Percentiles rank a stretch among this genome's conserved stretches.
Conservation (phyloP, 805 yeast genomes). For the Kluyveromyces starmeri region DNA sequence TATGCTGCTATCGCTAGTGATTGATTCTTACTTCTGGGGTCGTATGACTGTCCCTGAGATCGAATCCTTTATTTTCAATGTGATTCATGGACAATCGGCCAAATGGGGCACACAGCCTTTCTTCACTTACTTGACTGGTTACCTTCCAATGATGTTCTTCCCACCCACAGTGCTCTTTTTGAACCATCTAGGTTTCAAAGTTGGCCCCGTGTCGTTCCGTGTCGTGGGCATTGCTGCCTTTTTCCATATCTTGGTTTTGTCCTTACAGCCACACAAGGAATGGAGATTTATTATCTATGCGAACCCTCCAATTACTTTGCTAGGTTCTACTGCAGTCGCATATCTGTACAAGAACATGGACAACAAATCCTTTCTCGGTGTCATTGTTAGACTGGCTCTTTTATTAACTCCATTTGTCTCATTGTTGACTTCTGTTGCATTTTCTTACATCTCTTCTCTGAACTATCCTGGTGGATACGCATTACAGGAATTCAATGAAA, state of each 20-base stretch:
- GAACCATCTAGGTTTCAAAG: conserved; percentile 31
- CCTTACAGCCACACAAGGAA: conserved; percentile 86
- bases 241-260: conserved; percentile 52
- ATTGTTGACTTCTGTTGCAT: conserved; percentile 36
- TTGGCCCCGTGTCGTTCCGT: conserved; percentile 32
- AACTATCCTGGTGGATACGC: conserved; percentile 93
- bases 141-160: conserved; percentile 33
- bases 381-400: conserved; percentile 26
- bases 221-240: conserved; percentile 44
- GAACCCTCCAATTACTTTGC: conserved; percentile 56
- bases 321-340: conserved; percentile 56
- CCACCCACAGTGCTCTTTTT: conserved; percentile 38
- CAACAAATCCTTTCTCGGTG: conserved; percentile 13
- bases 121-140: conserved; percentile 51
- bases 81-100: conserved; percentile 60
- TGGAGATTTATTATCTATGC: conserved; percentile 83
- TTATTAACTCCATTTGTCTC: conserved; percentile 30
- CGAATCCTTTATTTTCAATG: conserved; percentile 64
- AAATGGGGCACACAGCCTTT: conserved; percentile 85
- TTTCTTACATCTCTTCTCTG: conserved; percentile 54
- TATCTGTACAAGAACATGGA: conserved; percentile 29
- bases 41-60: conserved; percentile 61
- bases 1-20: conserved; percentile 33
- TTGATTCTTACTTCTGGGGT: conserved; percentile 78
- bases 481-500: conserved; percentile 41